phyloP scores from a whole-genome alignment of 2,329 filamentous ascomycete genomes.

The Hypoxylon sp. region DNA sequence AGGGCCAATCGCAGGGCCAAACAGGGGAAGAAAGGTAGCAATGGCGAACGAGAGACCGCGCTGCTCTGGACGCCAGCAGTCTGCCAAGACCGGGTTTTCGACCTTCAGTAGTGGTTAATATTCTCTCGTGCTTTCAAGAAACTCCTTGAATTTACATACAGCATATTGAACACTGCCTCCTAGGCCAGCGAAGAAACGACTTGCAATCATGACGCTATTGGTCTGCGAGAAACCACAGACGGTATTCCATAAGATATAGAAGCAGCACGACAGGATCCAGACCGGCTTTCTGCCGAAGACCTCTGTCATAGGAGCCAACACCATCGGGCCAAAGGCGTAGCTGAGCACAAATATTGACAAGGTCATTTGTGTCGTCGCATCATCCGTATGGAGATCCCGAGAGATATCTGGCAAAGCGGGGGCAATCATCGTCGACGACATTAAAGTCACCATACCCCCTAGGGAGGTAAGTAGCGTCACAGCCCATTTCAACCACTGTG shows the following conservation, averaged over 20 bases:
- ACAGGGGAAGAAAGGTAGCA: conserved; percentile 3
- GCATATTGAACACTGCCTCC: conserved; percentile 20
- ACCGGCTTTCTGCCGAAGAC: conserved; percentile 62
- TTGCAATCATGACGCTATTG: conserved; percentile 14
- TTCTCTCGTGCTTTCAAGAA: background rate
- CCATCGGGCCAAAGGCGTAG: conserved; percentile 59
- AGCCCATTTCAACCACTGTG: conserved; percentile 61
- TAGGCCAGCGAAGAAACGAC: conserved; percentile 16
- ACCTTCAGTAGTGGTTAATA: background rate
- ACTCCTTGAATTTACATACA: background rate
- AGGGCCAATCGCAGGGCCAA: conserved; percentile 13
- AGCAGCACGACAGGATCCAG: conserved; percentile 62
- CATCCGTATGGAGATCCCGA: conserved; percentile 65
- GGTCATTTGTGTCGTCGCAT: conserved; percentile 63
- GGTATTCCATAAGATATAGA: conserved; percentile 67
- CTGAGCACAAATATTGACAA: conserved; percentile 61
- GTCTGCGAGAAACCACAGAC: conserved; percentile 57
- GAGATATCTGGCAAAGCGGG: conserved; percentile 65
- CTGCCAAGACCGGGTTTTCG: conserved; percentile 3
- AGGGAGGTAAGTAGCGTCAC: conserved; percentile 65
- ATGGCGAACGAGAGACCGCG: conserved; percentile 12
- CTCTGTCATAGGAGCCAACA: conserved; percentile 64
- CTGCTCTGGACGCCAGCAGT: conserved; percentile 7
- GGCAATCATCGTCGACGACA: conserved; percentile 68
- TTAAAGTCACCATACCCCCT: conserved; percentile 66